Evolutionary conservation across 2,329 filamentous ascomycete genomes (phyloP), one percentile per base, ranked within the genome.

Genomic region (Colletotrichum camelliae): DNA sequence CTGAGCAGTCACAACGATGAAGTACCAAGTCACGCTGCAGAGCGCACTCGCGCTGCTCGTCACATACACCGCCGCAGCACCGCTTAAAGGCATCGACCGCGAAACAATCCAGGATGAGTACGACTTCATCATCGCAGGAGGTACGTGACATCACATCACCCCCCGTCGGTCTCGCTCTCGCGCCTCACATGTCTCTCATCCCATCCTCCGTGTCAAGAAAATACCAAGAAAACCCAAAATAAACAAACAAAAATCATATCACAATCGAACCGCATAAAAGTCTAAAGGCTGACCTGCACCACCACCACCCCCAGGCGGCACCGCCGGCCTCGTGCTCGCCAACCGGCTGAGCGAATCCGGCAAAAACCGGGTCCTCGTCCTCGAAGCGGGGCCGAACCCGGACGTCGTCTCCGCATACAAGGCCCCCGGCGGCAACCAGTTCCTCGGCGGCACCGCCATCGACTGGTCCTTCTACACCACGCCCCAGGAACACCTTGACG

Each of bases 391-490:
- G 35, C 79, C 77, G 35, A 71, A 73, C n/a, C 80, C 79, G 15
- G 75, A 75, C 31, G 74, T 80, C 12, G 79, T 80, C 16, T 72
- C 79, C 8, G 79, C 78, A 5, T 80, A 80, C 67, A 75, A 78
- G 24, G 62, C 80, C 13, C 79, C 79, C 13, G 80, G 79, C 13
- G 80, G 79, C 31, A 80, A 80, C 66, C 79, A 81, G 55, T 77
- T 80, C 21, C 78, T 80, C 35, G 78, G 68, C 61, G 78, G 78
- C 13, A 79, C 78, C 18, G 77, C 78, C 35, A 77, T 81, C 37
- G 80, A 81, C 72, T 80, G 80, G 80, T 74, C 75, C 12, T 80
- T 80, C 33, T 77, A 77, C 66, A 80, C 79, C 9, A 77, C 75
- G 3, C 78, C 80, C 1, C 79, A 80, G 52, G 70, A 77, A 6